phyloP scores from a whole-genome alignment of 257 asterid genomes.

The Knoxia roxburghii region DNA sequence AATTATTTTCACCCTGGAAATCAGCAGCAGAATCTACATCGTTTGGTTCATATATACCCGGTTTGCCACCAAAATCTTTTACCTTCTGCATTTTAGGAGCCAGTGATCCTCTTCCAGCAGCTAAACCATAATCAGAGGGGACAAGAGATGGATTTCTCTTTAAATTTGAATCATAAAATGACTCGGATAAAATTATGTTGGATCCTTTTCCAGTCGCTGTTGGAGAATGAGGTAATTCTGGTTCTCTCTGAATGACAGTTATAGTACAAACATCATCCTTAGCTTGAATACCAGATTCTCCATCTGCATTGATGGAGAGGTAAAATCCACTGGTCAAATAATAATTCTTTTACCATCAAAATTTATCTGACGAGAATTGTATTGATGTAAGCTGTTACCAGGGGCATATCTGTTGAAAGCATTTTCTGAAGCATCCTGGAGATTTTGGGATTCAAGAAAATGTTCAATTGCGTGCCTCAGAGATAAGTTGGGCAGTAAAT shows the following conservation, averaged over 20 bases:
- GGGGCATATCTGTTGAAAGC: conserved; percentile 59
- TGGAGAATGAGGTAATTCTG: conserved; percentile 65
- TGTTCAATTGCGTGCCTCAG: conserved; percentile 66
- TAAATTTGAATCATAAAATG: conserved; percentile 27
- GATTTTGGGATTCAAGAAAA: conserved; percentile 61
- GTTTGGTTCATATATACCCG: conserved; percentile 27
- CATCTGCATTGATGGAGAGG: conserved; percentile 48
- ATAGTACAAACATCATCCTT: conserved; percentile 47
- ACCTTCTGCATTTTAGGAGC: conserved; percentile 24
- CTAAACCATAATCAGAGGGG: conserved; percentile 18
- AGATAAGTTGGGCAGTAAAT: conserved; percentile 82
- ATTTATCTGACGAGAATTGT: not conserved
- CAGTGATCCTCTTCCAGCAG: conserved; percentile 23
- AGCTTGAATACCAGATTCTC: conserved; percentile 84
- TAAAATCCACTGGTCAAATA: not conserved
- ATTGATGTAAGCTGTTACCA: conserved; percentile 33
- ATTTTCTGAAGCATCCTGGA: conserved; percentile 38
- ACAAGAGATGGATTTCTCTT: conserved; percentile 26
- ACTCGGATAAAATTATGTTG: conserved; percentile 43
- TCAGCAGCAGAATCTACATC: conserved; percentile 34
- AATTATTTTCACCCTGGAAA: conserved; percentile 52
- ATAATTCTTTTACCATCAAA: not conserved
- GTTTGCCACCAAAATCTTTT: conserved; percentile 24
- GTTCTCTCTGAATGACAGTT: conserved; percentile 42
- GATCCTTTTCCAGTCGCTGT: conserved; percentile 67